These are phyloP conservation scores for Cyberlindnera euphorbiae DNA, from an alignment of 805 yeast genomes.

Conservation along the genomic window DNA sequence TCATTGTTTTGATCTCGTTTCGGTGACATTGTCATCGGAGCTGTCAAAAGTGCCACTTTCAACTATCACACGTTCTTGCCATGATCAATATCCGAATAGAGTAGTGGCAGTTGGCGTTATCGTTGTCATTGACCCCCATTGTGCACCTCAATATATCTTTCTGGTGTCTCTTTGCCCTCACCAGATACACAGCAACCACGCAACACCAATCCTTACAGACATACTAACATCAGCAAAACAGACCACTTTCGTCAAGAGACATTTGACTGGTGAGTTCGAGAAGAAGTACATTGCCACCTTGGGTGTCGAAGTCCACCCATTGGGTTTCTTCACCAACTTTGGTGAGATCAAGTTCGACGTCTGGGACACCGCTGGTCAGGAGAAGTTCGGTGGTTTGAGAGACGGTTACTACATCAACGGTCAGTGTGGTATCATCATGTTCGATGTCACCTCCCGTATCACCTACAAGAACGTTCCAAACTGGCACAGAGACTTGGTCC, in stretches of 20 bases:
- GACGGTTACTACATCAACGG: constrained; percentile 99
- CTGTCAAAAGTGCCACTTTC: no score
- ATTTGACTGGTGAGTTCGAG: constrained; percentile 98
- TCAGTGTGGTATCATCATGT: constrained; percentile 99
- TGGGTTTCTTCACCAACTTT: constrained; percentile 94
- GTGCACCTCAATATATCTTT: neutral
- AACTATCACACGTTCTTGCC: no score
- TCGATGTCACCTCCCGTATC: constrained; percentile 98
- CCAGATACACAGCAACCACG: no score
- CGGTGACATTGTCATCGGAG: no score
- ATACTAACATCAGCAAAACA: constrained; percentile 24
- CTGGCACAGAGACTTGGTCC: constrained; percentile 99
- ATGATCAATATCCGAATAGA: no score
- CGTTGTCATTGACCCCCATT: no score
- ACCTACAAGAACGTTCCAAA: constrained; percentile 99
- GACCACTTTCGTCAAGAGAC: constrained; percentile 99
- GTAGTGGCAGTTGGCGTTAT: no score
- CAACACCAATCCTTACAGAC: no score
- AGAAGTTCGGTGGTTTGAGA: constrained; percentile 98
- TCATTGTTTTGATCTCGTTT: no score
- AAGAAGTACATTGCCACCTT: constrained; percentile 98
- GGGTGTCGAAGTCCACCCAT: constrained; percentile 99
- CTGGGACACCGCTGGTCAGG: constrained; percentile 99
- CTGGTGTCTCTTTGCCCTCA: no score
- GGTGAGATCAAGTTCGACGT: constrained; percentile 99